A percentile compares a stretch with the other conserved stretches of the same genome.
These are phyloP conservation scores for Trametes sp. DNA, from an alignment of 1,284 basidiomycete species.

Conservation along the genomic window DNA sequence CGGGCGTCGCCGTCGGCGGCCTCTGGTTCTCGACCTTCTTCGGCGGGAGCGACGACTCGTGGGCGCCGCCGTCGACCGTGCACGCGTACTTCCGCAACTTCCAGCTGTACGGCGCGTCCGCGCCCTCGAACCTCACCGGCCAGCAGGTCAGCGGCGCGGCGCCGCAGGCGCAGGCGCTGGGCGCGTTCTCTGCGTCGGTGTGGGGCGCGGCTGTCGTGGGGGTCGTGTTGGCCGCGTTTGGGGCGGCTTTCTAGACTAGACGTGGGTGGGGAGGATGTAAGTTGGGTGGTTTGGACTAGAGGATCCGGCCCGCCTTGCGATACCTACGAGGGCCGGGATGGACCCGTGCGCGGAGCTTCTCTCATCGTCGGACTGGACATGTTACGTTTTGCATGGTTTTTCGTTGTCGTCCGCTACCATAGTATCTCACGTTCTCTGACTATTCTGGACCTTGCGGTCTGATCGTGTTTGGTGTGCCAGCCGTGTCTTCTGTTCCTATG, in stretches of 20 bases:
- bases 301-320: background rate
- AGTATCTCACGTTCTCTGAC: too few species aligned
- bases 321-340: constrained; percentile 2
- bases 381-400: background rate
- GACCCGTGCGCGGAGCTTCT: background rate
- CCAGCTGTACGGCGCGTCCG: constrained; percentile 42
- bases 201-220: constrained; percentile 19
- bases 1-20: constrained; percentile 54
- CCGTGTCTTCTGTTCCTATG: too few species aligned
- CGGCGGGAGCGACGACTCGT: constrained; percentile 69
- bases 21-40: constrained; percentile 69
- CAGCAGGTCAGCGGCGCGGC: constrained; percentile 30
- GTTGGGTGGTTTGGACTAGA: background rate
- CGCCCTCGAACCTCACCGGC: constrained; percentile 40
- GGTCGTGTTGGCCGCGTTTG: constrained; percentile 11
- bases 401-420: constrained; percentile 3
- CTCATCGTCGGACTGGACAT: background rate
- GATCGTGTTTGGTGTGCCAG: too few species aligned
- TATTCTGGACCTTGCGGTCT: background rate
- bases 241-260: constrained; percentile 15
- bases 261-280: background rate
- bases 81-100: constrained; percentile 79
- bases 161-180: background rate
- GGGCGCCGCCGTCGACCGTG: constrained; percentile 66
- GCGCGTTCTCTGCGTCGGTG: constrained; percentile 5